phyloP scores from a whole-genome alignment of 805 yeast species.

The Wickerhamomyces bisporus region DNA sequence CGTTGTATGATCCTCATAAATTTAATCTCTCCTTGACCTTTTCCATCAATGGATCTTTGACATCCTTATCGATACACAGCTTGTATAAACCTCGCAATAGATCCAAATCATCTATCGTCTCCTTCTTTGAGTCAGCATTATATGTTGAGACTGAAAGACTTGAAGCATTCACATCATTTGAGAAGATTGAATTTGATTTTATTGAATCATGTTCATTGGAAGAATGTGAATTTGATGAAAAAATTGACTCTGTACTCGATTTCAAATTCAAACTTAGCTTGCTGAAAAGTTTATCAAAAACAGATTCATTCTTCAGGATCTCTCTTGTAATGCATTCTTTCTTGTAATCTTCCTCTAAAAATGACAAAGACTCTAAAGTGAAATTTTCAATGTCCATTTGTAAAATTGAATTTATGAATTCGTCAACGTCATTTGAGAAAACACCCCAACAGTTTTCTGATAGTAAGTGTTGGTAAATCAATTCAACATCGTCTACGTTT shows the following conservation, averaged over 20 bases:
- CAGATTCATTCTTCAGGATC: conserved; percentile 5
- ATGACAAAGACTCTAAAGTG: conserved; percentile 4
- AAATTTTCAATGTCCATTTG: conserved; percentile 13
- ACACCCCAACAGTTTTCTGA: conserved; percentile 38
- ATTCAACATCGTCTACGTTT: conserved; percentile 34
- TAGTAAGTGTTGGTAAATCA: conserved; percentile 34
- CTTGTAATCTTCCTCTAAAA: conserved; percentile 5
- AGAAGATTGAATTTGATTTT: conserved; percentile 7
- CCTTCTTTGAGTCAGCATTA: background rate
- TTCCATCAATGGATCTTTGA: conserved; percentile 17
- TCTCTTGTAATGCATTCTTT: no score
- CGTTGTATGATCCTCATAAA: background rate
- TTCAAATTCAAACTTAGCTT: conserved; percentile 5
- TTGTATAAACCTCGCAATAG: conserved; percentile 18
- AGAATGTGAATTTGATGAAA: conserved; percentile 6
- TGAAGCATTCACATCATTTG: conserved; percentile 8
- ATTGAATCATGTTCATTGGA: conserved; percentile 1
- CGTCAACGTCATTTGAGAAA: conserved; percentile 31
- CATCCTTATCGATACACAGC: conserved; percentile 17
- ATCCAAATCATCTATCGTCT: conserved; percentile 10
- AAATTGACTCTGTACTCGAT: conserved; percentile 5
- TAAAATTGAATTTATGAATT: conserved; percentile 27
- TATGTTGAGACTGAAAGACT: conserved; percentile 7
- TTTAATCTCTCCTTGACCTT: conserved; percentile 14
- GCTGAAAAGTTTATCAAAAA: conserved; percentile 11